Evolutionary conservation across 352 stramenopile genomes (phyloP).

Genomic region (Phytophthora hibernalis): DNA sequence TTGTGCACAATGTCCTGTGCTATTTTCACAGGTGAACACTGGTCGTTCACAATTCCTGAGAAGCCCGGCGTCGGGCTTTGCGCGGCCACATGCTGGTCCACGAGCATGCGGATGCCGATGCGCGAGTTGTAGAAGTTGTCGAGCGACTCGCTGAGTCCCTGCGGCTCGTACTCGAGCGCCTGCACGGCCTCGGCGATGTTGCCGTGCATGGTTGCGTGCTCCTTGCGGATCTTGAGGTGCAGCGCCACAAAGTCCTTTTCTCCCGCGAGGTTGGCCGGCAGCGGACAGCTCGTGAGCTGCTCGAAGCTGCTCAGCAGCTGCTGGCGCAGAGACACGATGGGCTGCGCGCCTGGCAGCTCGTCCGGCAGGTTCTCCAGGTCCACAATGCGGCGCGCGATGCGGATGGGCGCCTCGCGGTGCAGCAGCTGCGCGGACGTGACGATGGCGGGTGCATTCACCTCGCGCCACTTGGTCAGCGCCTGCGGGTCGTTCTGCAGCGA

Average conservation of each 20-base stretch:
- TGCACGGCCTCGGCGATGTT: slow-evolving; percentile 72
- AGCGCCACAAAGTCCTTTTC: slow-evolving; percentile 72
- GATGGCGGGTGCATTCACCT: slow-evolving; percentile 72
- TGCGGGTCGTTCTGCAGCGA: slow-evolving; percentile 60
- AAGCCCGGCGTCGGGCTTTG: slow-evolving; percentile 65
- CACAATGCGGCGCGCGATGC: slow-evolving; percentile 80
- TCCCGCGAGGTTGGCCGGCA: slow-evolving; percentile 60
- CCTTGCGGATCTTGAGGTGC: slow-evolving; percentile 57
- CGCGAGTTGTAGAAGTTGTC: slow-evolving; percentile 88
- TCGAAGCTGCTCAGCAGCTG: slow-evolving; percentile 78
- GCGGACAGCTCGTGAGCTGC: slow-evolving; percentile 64
- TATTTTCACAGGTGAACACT: slow-evolving; percentile 75
- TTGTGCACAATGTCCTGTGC: slow-evolving; percentile 61
- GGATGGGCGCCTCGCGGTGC: slow-evolving; percentile 83
- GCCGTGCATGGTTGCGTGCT: slow-evolving; percentile 79
- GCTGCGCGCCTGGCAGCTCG: slow-evolving; percentile 60
- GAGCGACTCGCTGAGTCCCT: slow-evolving; percentile 66
- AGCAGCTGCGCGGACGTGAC: slow-evolving; percentile 82
- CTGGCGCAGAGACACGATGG: slow-evolving; percentile 71
- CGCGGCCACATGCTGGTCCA: slow-evolving; percentile 80
- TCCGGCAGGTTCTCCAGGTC: slow-evolving; percentile 85
- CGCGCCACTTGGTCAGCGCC: slow-evolving; percentile 64
- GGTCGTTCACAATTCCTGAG: slow-evolving; percentile 69
- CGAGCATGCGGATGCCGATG: slow-evolving; percentile 85
- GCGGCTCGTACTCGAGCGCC: slow-evolving; percentile 60